Evolutionary conservation across 1,284 basidiomycete species (phyloP), one percentile per base, ranked within the genome.

Genomic region (Sparassis latifolia): DNA sequence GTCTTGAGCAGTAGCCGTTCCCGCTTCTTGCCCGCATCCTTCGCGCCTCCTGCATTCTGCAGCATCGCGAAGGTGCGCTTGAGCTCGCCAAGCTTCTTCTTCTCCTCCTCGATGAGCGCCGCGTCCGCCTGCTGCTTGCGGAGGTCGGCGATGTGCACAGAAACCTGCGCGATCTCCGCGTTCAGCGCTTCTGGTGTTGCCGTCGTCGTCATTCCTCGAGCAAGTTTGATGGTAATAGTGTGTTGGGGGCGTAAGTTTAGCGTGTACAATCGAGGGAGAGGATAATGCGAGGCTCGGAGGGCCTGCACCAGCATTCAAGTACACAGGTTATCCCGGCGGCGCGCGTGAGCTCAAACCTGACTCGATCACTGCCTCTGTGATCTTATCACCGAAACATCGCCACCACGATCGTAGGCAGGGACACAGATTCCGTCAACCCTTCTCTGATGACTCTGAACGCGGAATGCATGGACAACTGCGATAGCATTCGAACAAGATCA

Each of bases 51-150:
- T 39, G 62, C 65, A 37, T 64, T 73, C 50, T 74, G 76, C 40
- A 76, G 65, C 50, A 74, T 56, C 1, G 73, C 80, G 31, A 82
- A 62, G 20, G 72, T 62, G 58, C 75, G 80, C 72, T 86, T 86
- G 52, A 89, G 69, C 41, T 89, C 85, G 1, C 80, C 79, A 9
- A 90, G 73, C 52, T 74, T 80, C 70, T 84, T 84, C 70, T 77
- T 84, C 10, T 78, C 78, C 44, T 80, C 80, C 31, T 86, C 81
- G n/a, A 87, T 59, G 7, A 69, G 62, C 10, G 71, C 61, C 2
- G 71, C 56, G 49, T 80, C 77, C 1, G 77, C 74, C 48, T 73
- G 73, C 54, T 81, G 74, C 39, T 77, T 67, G 48, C 80, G 70
- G 35, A 90, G 77, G 46, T 82, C 75, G 61, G 80, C 80, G 59